Evolutionary conservation across 192 early-diverging fungal species (phyloP).

Genomic region (Coemansia sp.): DNA sequence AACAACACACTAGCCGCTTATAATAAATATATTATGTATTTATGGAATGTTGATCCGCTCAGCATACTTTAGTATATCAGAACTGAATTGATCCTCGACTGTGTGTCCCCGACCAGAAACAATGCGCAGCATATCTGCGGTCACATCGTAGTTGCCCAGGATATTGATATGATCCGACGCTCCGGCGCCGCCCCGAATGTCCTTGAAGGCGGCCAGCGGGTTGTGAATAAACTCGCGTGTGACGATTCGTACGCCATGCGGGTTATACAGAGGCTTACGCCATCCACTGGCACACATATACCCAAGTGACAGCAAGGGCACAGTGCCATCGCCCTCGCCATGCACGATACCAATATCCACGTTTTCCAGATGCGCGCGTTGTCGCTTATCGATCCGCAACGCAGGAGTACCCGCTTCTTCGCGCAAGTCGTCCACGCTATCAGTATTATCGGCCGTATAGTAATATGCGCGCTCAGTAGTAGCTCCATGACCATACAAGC

Average conservation of each 20-base stretch:
- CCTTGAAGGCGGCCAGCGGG: constrained; percentile 59
- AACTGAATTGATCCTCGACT: constrained; percentile 45
- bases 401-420: constrained; percentile 30
- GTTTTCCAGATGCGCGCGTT: constrained; percentile 48
- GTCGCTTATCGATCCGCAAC: constrained; percentile 36
- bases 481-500: constrained; percentile 80
- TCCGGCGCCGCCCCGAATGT: constrained; percentile 73
- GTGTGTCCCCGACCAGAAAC: constrained; percentile 54
- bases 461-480: constrained; percentile 84
- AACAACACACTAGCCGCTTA: not conserved
- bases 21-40: not conserved
- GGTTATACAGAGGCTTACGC: constrained; percentile 82
- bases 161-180: constrained; percentile 90
- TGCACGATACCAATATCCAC: constrained; percentile 65
- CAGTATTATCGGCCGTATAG: constrained; percentile 57
- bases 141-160: constrained; percentile 76
- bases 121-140: constrained; percentile 60
- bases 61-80: constrained; percentile 53
- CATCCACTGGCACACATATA: constrained; percentile 90
- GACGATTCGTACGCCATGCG: constrained; percentile 68
- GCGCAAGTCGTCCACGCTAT: constrained; percentile 13
- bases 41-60: constrained; percentile 35
- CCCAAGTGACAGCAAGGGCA: constrained; percentile 81
- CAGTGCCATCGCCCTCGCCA: constrained; percentile 86
- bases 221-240: constrained; percentile 73